Base-by-base conservation (phyloP, 768 basidiomycete genomes). In the Amanita thiersii region DNA sequence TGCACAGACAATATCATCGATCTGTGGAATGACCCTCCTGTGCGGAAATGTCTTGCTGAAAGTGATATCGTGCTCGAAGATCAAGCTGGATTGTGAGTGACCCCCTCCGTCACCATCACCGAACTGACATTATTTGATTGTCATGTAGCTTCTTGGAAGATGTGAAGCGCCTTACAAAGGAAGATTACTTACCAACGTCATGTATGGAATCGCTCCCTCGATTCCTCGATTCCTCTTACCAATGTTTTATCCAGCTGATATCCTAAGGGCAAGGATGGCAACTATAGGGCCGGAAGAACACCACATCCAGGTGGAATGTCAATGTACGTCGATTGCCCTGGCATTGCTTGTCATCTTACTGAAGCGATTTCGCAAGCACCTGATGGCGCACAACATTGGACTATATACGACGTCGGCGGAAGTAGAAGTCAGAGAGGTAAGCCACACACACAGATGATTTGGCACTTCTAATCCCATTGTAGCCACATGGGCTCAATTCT, bases 401-500 rank as follows among this genome's bases (percentile, higher is more conserved):
- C 72, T 5, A 72, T 83, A 29, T 82, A 80, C 51, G 81, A 85
- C 47, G 75, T 83, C 12, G 78, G 79, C 17, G 82, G 80, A 1
- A 69, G 70, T 40, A 63, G 72, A 23, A 68, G 68, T 40, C 73
- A 79, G 51, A 59, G 77, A 59, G 73, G 78, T 77, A 48, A 38
- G 63, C 32, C 29, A 14, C 11, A 33, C 17, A 33, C 39, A 15
- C 37, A 41, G 25, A 43, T 45, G 36, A n/a, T 32, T n/a, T n/a
- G n/a, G n/a, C n/a, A n/a, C n/a, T n/a, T n/a, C n/a, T n/a, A n/a
- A n/a, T n/a, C n/a, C 4, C 10, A 15, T 32, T n/a, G 14, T 40
- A 79, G 79, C 73, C 42, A 70, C 72, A 3, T 82, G 81, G 81
- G 75, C 74, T 1, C 78, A 80, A 19, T 84, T 75, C 54, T 81